Conservation (phyloP, 371 early-diverging fungal species). For the Rhizopus sp. region DNA sequence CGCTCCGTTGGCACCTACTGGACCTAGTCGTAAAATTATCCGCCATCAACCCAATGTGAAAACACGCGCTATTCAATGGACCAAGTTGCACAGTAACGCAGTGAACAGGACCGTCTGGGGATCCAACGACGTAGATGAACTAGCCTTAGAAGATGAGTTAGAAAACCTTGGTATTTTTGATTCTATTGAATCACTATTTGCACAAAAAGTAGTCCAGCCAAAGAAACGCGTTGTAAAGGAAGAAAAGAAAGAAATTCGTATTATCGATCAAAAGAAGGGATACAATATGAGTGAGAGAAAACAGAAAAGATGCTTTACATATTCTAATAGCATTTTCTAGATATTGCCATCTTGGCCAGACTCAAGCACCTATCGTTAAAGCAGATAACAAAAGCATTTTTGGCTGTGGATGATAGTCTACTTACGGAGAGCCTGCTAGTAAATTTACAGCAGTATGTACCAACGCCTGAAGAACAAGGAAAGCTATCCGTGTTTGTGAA, state of each 20-base stretch:
- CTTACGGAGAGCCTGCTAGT: constrained; percentile 67
- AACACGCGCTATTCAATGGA: constrained; percentile 86
- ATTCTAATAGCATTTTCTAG: constrained; percentile 22
- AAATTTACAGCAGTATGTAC: constrained; percentile 68
- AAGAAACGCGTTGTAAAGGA: constrained; percentile 34
- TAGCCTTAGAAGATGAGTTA: constrained; percentile 55
- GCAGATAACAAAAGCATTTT: constrained; percentile 61
- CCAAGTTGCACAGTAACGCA: constrained; percentile 70
- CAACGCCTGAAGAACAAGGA: constrained; percentile 78
- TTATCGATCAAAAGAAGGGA: constrained; percentile 76
- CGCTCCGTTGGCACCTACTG: constrained; percentile 38
- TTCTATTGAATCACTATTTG: constrained; percentile 73
- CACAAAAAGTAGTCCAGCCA: constrained; percentile 63
- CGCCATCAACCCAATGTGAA: constrained; percentile 71
- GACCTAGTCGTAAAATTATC: constrained; percentile 56
- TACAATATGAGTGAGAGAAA: constrained; percentile 69
- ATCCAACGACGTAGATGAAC: constrained; percentile 47
- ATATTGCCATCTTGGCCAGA: constrained; percentile 71
- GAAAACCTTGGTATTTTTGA: constrained; percentile 64
- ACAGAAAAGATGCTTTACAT: constrained; percentile 6
- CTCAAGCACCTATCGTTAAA: constrained; percentile 63
- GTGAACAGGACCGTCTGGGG: constrained; percentile 67
- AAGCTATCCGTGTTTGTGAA: constrained; percentile 69
- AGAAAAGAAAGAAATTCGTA: constrained; percentile 56
- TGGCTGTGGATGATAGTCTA: constrained; percentile 63